These are phyloP conservation scores for Hemerocallis citrina DNA, from an alignment of 106 monocot genomes.

Conservation along the genomic window DNA sequence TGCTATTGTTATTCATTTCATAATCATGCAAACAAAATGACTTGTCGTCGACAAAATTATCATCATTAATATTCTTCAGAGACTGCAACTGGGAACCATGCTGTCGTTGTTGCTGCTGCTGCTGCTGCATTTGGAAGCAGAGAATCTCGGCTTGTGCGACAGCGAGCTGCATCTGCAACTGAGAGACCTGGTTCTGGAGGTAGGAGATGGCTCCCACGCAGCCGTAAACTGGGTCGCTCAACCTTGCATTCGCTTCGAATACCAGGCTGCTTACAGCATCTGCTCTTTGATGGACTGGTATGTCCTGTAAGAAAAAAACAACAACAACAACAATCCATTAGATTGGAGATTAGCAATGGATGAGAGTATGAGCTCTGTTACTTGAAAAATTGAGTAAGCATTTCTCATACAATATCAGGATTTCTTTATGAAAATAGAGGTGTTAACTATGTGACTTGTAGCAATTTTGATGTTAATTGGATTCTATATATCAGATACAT, in stretches of 20 bases:
- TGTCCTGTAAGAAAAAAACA: conserved; percentile 49
- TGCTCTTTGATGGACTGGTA: conserved; percentile 70
- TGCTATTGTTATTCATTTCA: conserved; percentile 16
- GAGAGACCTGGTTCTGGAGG: conserved; percentile 80
- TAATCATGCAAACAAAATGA: conserved; percentile 21
- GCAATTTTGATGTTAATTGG: too few relatives aligned
- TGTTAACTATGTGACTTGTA: too few relatives aligned
- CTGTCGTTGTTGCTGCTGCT: conserved; percentile 15
- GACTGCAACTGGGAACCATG: too few relatives aligned
- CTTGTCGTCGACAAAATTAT: conserved; percentile 24
- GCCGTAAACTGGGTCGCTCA: conserved; percentile 79
- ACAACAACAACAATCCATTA: too few relatives aligned
- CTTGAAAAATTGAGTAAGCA: too few relatives aligned
- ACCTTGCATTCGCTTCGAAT: conserved; percentile 81
- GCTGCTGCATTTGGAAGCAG: conserved; percentile 79
- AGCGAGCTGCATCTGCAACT: conserved; percentile 88
- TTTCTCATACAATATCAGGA: too few relatives aligned
- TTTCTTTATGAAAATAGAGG: too few relatives aligned
- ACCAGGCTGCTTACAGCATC: conserved; percentile 91
- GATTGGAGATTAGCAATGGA: too few relatives aligned
- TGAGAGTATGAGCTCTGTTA: too few relatives aligned
- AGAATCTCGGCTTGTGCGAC: conserved; percentile 83
- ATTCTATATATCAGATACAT: too few relatives aligned
- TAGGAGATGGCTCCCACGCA: conserved; percentile 82
- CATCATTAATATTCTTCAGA: too few relatives aligned